Conservation (phyloP, 208 protist genomes). For the Wallacemonas sp. region DNA sequence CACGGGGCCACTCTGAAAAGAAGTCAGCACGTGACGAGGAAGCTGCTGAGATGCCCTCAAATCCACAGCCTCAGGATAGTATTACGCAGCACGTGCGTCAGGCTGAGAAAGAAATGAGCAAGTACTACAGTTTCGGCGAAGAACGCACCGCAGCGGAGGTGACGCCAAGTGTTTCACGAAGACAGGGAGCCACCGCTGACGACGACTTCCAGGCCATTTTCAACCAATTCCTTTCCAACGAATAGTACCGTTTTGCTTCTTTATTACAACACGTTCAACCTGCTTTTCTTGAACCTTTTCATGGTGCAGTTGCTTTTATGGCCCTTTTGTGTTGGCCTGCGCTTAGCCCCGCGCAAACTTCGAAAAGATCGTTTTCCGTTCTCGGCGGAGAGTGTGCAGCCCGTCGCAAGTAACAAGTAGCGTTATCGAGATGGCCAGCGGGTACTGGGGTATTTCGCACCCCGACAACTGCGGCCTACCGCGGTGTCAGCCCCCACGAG, state of each 20-base stretch:
- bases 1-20: neutral
- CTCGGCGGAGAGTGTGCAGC: too few relatives aligned
- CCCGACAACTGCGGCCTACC: too few relatives aligned
- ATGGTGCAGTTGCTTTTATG: neutral
- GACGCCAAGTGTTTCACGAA: conserved; percentile 3
- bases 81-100: neutral
- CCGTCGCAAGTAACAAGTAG: too few relatives aligned
- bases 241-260: neutral
- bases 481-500: too few relatives aligned
- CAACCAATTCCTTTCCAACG: conserved; percentile 22
- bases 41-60: neutral
- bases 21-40: conserved; percentile 3
- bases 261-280: neutral
- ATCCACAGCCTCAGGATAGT: neutral
- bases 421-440: too few relatives aligned
- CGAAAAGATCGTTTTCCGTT: too few relatives aligned
- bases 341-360: too few relatives aligned
- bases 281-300: conserved; percentile 9
- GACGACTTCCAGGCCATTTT: conserved; percentile 32
- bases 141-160: conserved; percentile 2
- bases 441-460: too few relatives aligned
- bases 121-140: conserved; percentile 12
- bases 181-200: conserved; percentile 3
- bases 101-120: conserved; percentile 10
- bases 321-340: too few relatives aligned